Conservation (phyloP, 148 eudicot genomes). For the Amaranthus hypochondriacus region DNA sequence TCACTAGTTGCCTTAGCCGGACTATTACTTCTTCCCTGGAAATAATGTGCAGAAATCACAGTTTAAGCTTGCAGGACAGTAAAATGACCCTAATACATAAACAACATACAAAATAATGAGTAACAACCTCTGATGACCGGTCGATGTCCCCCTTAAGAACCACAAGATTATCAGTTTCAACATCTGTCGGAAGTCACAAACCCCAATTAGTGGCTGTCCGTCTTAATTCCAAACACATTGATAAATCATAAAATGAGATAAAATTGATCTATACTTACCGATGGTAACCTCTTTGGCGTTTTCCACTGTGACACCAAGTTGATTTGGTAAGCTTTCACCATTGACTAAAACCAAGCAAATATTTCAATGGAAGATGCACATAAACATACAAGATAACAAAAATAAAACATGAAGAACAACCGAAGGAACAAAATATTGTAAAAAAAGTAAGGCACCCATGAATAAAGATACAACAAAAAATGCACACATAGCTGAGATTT, state of each 20-base stretch:
- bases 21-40: conserved; percentile 69
- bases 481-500: not conserved
- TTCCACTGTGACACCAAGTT: conserved; percentile 22
- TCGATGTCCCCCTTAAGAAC: conserved; percentile 25
- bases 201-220: conserved; percentile 2
- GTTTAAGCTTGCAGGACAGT: conserved; percentile 20
- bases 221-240: no score
- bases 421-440: not conserved
- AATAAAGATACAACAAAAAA: not conserved
- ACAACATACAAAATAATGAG: conserved; percentile 79
- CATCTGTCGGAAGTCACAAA: conserved; percentile 38
- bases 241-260: not conserved
- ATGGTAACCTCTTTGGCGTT: conserved; percentile 29
- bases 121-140: conserved; percentile 29
- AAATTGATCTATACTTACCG: conserved; percentile 20
- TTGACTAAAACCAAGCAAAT: conserved; percentile 40
- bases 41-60: conserved; percentile 25
- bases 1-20: conserved; percentile 35
- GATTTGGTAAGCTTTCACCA: conserved; percentile 44
- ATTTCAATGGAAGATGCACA: conserved; percentile 2
- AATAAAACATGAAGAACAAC: not conserved
- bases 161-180: conserved; percentile 29
- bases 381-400: not conserved
- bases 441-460: not conserved
- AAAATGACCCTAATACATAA: conserved; percentile 35